phyloP scores from a whole-genome alignment of 148 eudicot species.

The Fagopyrum esculentum region DNA sequence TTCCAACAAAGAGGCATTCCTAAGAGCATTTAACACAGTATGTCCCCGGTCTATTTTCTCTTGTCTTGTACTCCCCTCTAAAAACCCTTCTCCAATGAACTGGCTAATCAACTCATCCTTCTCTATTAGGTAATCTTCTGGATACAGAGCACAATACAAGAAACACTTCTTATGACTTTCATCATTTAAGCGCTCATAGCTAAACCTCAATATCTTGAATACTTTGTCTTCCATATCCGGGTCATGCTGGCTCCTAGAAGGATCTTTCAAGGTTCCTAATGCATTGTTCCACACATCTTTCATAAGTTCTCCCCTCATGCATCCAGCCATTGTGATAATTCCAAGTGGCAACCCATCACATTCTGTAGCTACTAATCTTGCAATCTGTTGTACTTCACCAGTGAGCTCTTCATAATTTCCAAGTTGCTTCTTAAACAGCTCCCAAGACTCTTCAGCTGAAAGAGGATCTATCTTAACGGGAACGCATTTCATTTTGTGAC shows the following conservation, averaged over 20 bases:
- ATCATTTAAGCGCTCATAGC: slow-evolving; percentile 14
- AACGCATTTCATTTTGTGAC: not conserved
- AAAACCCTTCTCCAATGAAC: slow-evolving; percentile 14
- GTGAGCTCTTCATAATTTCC: slow-evolving; percentile 3
- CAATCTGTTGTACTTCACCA: slow-evolving; percentile 3
- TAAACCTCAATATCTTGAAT: slow-evolving; percentile 12
- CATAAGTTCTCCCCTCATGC: slow-evolving; percentile 24
- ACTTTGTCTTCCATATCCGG: slow-evolving; percentile 17
- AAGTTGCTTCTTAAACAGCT: not conserved
- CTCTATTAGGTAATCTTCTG: slow-evolving; percentile 14
- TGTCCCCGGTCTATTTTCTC: slow-evolving; percentile 9
- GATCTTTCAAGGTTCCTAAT: not conserved
- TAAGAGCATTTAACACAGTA: slow-evolving; percentile 12
- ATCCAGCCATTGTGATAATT: slow-evolving; percentile 25
- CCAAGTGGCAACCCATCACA: slow-evolving; percentile 28
- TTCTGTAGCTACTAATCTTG: slow-evolving; percentile 22
- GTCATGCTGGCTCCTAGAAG: slow-evolving; percentile 2
- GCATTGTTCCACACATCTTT: slow-evolving; percentile 19
- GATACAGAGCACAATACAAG: slow-evolving; percentile 19
- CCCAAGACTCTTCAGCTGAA: not conserved
- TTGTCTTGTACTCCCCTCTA: slow-evolving; percentile 11
- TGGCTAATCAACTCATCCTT: slow-evolving; percentile 3
- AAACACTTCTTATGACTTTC: slow-evolving; percentile 5
- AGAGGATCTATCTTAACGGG: not conserved
- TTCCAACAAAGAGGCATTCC: slow-evolving; percentile 19